Base-by-base conservation (phyloP, 495 filamentous ascomycete species). In the Penicillium cataractarum region DNA sequence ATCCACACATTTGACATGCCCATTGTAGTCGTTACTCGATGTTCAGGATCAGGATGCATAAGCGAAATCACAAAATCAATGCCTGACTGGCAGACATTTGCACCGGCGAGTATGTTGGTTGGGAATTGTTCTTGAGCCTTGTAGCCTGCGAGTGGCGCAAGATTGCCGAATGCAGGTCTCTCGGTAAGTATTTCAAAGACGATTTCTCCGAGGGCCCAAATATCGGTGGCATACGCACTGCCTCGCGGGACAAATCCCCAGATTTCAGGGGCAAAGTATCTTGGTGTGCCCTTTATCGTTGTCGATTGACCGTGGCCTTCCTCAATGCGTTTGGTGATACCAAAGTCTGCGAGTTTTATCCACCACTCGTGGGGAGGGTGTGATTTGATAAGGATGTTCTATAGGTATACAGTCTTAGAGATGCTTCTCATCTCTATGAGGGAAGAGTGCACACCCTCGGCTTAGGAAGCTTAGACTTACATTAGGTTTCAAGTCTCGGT, bases 401-500 rank as follows among this genome's bases (percentile, higher is more conserved):
- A 22, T 10, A 19, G n/a, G 42, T 33, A 12, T 13, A 1, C 2
- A 44, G 19, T 29, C 22, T 17, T 1, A 50, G 12, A 7, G 46
- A 17, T 9, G 15, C 19, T 13, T 27, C 27, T 19, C 10, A 26
- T 49, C 12, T 49, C 27, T 8, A 17, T 21, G 24, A 13, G 3
- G 26, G 8, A 39, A 17, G 35, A 39, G 35, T 33, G 29, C 3
- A 31, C 29, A 7, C n/a, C n/a, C n/a, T n/a, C n/a, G n/a, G n/a
- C n/a, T 35, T 35, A 35, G 33, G 9, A 10, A 13, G 27, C 12
- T n/a, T 17, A 61, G 60, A 62, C 76, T 48, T 70, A 80, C 80
- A 27, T 72, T 65, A 13, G 83, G 83, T 64, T 85, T 85, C 4
- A 84, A 46, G 63, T 84, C 83, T 15, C 82, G 62, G 57, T 85